A percentile compares a stretch with the other conserved stretches of the same genome.
phyloP scores from a whole-genome alignment of 2,329 filamentous ascomycete genomes.

The Hypoxylon sp. region DNA sequence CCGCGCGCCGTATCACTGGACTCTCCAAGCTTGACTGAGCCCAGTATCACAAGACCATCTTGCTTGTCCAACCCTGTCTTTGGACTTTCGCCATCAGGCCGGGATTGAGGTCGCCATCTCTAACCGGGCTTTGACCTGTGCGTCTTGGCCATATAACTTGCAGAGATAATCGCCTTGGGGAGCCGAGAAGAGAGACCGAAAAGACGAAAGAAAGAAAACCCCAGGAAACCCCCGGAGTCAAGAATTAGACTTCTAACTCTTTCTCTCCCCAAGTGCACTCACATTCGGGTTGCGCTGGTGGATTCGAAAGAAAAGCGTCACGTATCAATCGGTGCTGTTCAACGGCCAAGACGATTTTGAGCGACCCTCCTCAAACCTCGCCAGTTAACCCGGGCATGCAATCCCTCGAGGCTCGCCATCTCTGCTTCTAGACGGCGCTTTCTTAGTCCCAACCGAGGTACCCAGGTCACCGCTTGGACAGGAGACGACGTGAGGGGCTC shows the following conservation, averaged over 20 bases:
- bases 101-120: slow-evolving; percentile 35
- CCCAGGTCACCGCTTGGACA: slow-evolving; percentile 37
- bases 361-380: slow-evolving; percentile 22
- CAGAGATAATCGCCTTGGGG: slow-evolving; percentile 27
- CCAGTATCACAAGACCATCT: slow-evolving; percentile 60
- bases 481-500: slow-evolving; percentile 37
- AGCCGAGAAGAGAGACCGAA: slow-evolving; percentile 23
- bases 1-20: slow-evolving; percentile 60
- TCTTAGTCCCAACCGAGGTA: slow-evolving; percentile 31
- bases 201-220: neutral
- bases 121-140: slow-evolving; percentile 27
- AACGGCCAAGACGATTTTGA: slow-evolving; percentile 20
- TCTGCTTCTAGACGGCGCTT: slow-evolving; percentile 29
- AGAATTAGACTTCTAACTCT: slow-evolving; percentile 16
- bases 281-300: slow-evolving; percentile 17
- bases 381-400: slow-evolving; percentile 37
- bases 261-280: slow-evolving; percentile 5
- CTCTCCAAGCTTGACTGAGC: slow-evolving; percentile 54
- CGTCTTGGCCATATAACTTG: slow-evolving; percentile 38
- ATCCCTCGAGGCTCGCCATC: slow-evolving; percentile 27
- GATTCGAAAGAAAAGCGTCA: slow-evolving; percentile 23
- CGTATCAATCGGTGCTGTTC: slow-evolving; percentile 29
- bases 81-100: slow-evolving; percentile 44
- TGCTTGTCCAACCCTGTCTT: slow-evolving; percentile 58
- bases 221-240: slow-evolving; percentile 2